Conservation (phyloP, 192 early-diverging fungal genomes). For the Endogone sp. region DNA sequence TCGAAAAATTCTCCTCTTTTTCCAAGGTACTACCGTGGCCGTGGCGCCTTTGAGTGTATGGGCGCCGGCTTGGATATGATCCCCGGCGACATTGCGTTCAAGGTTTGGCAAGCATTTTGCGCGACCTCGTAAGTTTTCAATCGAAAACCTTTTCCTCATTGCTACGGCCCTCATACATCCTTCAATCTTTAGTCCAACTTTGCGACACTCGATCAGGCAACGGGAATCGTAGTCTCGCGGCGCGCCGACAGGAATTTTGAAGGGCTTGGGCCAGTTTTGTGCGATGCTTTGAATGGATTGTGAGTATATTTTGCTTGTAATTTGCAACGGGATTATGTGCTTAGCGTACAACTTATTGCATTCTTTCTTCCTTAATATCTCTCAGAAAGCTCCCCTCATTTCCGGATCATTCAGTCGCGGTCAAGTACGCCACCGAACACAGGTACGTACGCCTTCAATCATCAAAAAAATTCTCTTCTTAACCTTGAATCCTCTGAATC, state of each 20-base stretch:
- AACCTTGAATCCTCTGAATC: too few species aligned
- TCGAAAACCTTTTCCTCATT: background rate
- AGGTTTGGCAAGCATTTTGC: slow-evolving; percentile 1
- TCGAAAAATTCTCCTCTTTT: too few species aligned
- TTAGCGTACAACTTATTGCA: too few species aligned
- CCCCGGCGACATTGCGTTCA: slow-evolving; percentile 34
- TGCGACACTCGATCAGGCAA: slow-evolving; percentile 21
- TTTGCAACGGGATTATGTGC: too few species aligned
- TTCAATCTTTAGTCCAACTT: slow-evolving; percentile 18
- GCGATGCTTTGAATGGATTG: slow-evolving; percentile 24
- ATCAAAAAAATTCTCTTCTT: too few species aligned
- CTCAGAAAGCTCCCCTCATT: slow-evolving; percentile 27
- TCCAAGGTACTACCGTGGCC: slow-evolving; percentile 24
- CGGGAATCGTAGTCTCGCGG: slow-evolving; percentile 20
- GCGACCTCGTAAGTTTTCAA: background rate
- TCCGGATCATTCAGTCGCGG: slow-evolving; percentile 23
- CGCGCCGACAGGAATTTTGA: slow-evolving; percentile 31
- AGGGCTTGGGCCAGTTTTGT: slow-evolving; percentile 21
- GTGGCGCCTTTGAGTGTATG: slow-evolving; percentile 34
- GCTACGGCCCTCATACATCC: background rate
- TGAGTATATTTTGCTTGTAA: background rate
- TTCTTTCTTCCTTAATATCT: background rate
- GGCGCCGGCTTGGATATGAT: slow-evolving; percentile 28
- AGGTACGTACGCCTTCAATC: too few species aligned
- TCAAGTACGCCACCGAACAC: slow-evolving; percentile 32